These are phyloP conservation scores for Triangularia setosa DNA, from an alignment of 2,329 filamentous ascomycete species.

Conservation along the genomic window DNA sequence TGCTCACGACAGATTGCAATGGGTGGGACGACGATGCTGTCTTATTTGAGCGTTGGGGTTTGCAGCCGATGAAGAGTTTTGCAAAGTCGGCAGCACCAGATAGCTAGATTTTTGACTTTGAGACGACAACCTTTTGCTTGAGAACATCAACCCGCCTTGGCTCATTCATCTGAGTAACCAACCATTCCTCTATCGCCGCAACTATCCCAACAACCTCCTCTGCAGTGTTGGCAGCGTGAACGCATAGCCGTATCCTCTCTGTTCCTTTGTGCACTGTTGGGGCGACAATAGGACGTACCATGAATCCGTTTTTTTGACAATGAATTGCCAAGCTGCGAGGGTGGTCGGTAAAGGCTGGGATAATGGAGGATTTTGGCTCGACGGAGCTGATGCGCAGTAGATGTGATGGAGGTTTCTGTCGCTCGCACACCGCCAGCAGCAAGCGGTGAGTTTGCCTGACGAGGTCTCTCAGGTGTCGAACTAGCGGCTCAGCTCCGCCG, in stretches of 20 bases:
- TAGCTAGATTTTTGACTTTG: neutral
- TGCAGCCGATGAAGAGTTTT: slow-evolving; percentile 68
- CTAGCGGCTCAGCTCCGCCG: slow-evolving; percentile 30
- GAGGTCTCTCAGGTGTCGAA: slow-evolving; percentile 40
- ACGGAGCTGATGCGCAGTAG: slow-evolving; percentile 28
- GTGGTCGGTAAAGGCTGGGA: slow-evolving; percentile 49
- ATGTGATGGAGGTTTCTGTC: slow-evolving; percentile 25
- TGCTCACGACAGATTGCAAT: slow-evolving; percentile 88
- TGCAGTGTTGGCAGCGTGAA: slow-evolving; percentile 55
- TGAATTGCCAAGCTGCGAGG: slow-evolving; percentile 50
- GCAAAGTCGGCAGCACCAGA: slow-evolving; percentile 2
- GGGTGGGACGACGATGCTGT: slow-evolving; percentile 84
- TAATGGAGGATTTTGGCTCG: slow-evolving; percentile 50
- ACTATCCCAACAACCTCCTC: slow-evolving; percentile 50
- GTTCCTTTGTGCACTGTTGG: slow-evolving; percentile 55
- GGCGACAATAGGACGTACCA: slow-evolving; percentile 55
- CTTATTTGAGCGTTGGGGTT: slow-evolving; percentile 80
- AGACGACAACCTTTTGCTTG: too few relatives aligned
- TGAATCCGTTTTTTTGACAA: slow-evolving; percentile 49
- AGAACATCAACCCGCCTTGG: too few relatives aligned
- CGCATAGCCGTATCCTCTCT: slow-evolving; percentile 55
- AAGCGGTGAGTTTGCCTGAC: slow-evolving; percentile 42
- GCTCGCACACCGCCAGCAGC: slow-evolving; percentile 29
- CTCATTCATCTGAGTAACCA: neutral
- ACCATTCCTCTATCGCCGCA: slow-evolving; percentile 33